Base-by-base conservation (phyloP, 2,329 filamentous ascomycete genomes). In the Zymoseptoria passerinii region DNA sequence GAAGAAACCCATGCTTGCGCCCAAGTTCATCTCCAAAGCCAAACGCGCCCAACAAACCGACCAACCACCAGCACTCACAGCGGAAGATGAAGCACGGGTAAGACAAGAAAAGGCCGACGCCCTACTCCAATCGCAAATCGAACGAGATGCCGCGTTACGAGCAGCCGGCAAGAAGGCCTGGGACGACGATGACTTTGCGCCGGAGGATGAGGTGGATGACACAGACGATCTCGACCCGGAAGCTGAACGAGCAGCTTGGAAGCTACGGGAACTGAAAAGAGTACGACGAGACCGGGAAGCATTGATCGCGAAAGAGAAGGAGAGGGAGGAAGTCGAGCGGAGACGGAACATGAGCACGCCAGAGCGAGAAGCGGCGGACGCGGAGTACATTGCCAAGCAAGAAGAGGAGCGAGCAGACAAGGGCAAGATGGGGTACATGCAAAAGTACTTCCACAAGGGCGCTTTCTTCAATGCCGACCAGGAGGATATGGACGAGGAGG, bases 401-500 rank as follows among this genome's bases (percentile, higher is more conserved):
- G 84, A 87, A 66, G 88, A 88, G 62, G 91, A 95, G 63, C 77
- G 79, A 23, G 89, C 89, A 67, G 61, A 79, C 54, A 86, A 87
- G 61, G 90, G 90, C 55, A 88, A 92, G 75, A 90, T 94, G 80
- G 83, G 83, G 1, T 96, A 85, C 73, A 90, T 97, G 88, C 92
- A 96, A 71, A 91, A 92, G 71, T 99, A 97, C 77, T 92, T 90
- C 74, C 94, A 99, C 80, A 92, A 92, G 76, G 94, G 94, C 53
- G 94, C 94, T 16, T 99, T 97, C 77, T 97, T 90, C 78, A 88
- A 88, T 65, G 90, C 92, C 55, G 89, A 95, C 67, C 65, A 59
- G 9, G 68, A 68, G 19, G 68, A 68, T 28, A 63, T 70, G 48
- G 68, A 73, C 28, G 81, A 86, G 54, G 84, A 89, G 62, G 89